phyloP scores from a whole-genome alignment of 2,329 filamentous ascomycete genomes.

The Nemania bipapillata region DNA sequence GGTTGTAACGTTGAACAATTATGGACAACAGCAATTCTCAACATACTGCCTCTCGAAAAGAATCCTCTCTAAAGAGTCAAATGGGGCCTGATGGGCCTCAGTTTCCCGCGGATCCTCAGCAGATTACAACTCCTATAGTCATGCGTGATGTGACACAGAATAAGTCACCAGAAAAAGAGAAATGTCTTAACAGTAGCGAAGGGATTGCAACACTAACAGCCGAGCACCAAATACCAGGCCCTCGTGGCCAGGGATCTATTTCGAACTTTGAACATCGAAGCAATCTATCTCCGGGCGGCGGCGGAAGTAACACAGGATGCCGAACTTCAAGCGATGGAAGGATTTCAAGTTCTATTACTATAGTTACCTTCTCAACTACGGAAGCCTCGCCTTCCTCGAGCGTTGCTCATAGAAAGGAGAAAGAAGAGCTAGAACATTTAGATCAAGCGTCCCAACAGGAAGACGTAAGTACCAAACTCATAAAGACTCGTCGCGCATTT shows the following conservation, averaged over 20 bases:
- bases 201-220: background rate
- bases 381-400: background rate
- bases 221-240: background rate
- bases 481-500: background rate
- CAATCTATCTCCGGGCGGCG: background rate
- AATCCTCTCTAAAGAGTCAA: background rate
- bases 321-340: background rate
- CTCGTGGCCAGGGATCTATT: too few species aligned
- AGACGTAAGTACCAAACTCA: background rate
- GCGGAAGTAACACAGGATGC: background rate
- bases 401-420: background rate
- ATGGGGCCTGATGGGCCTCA: background rate
- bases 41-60: background rate
- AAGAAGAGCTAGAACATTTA: background rate
- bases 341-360: background rate
- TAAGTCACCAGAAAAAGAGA: background rate
- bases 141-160: background rate
- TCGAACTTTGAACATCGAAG: background rate
- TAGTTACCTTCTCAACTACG: background rate
- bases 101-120: background rate
- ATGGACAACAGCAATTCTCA: background rate
- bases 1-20: background rate
- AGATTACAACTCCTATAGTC: background rate
- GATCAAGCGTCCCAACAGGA: background rate
- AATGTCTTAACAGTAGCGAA: background rate